Evolutionary conservation across 2,329 filamentous ascomycete species (phyloP), one percentile per base, ranked within the genome.

Genomic region (Zymoseptoria pseudotritici): DNA sequence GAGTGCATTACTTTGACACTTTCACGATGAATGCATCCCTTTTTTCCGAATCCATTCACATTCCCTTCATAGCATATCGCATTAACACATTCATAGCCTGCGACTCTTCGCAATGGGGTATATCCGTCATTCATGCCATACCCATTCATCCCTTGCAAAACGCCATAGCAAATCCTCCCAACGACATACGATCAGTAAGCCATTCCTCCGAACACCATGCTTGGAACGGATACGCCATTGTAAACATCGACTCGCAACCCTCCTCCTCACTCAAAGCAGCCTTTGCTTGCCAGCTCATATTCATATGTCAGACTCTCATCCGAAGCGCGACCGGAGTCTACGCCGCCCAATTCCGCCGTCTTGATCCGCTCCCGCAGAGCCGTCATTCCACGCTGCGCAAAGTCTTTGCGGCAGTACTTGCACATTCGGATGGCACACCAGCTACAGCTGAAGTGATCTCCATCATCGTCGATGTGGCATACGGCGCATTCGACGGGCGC

Each of bases 401-500:
- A 65, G 7, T 62, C 64, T 53, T 62, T 61, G 9, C 67, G 60
- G 59, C 70, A 72, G 49, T 63, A 62, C 54, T 62, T 60, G 57
- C 70, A 72, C 67, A 72, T 72, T 10, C 70, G 57, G 53, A 72
- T 22, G 21, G 69, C 69, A 54, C 70, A 71, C 70, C 70, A 72
- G 22, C 61, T 66, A 56, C 71, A 73, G 49, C 65, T 70, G 61
- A 65, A 72, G 50, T 71, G 67, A 54, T 69, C 67, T 8, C 54
- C 59, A 31, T 68, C 67, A 54, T 71, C 68, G 54, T 72, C 71
- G 49, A 66, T 67, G 53, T 72, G 70, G 59, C 71, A 73, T 11
- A 73, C 65, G 11, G 69, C 68, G 60, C 71, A 73, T 59, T 72
- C 71, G 20, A 73, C 70, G 5, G 70, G 70, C 20, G 70, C 70